Conservation (phyloP, 2,329 filamentous ascomycete genomes). For the Juglanconis oblonga region DNA sequence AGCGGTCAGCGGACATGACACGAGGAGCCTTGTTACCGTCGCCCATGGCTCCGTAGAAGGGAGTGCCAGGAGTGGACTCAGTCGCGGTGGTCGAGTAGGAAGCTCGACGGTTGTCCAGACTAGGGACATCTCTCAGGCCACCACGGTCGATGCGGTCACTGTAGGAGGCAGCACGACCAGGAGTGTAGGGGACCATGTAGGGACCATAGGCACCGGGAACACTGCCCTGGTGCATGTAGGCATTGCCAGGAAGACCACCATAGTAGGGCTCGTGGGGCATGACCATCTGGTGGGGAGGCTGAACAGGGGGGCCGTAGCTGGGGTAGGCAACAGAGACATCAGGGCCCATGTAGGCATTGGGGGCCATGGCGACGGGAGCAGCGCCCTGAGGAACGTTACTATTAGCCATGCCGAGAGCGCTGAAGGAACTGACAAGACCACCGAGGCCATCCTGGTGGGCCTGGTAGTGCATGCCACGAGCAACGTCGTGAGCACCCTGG, state of each 20-base stretch:
- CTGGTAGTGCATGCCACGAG: conserved; percentile 24
- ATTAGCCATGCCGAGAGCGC: conserved; percentile 19
- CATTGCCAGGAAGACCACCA: conserved; percentile 21
- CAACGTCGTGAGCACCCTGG: conserved; percentile 23
- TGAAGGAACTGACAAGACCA: conserved; percentile 21
- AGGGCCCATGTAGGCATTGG: conserved; percentile 23
- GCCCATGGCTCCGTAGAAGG: conserved; percentile 57
- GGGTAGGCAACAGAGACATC: conserved; percentile 23
- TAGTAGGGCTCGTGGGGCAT: conserved; percentile 26
- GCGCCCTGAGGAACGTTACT: conserved; percentile 22
- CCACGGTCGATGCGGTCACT: conserved; percentile 46
- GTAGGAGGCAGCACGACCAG: conserved; percentile 43
- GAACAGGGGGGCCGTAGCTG: conserved; percentile 19
- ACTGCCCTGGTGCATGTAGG: conserved; percentile 25
- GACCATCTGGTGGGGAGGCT: conserved; percentile 13
- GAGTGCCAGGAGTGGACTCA: conserved; percentile 64
- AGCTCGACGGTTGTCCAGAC: conserved; percentile 62
- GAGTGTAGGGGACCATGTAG: conserved; percentile 49
- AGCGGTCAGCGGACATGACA: conserved; percentile 57
- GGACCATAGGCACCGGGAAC: conserved; percentile 25
- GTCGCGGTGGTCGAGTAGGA: conserved; percentile 61
- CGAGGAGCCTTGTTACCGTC: conserved; percentile 60
- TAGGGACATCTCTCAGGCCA: conserved; percentile 53
- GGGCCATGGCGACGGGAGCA: conserved; percentile 20
- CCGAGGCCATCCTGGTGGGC: conserved; percentile 20